Evolutionary conservation across 208 protist genomes (phyloP), one percentile per base, ranked within the genome.

Genomic region (Leishmania gerbilli): DNA sequence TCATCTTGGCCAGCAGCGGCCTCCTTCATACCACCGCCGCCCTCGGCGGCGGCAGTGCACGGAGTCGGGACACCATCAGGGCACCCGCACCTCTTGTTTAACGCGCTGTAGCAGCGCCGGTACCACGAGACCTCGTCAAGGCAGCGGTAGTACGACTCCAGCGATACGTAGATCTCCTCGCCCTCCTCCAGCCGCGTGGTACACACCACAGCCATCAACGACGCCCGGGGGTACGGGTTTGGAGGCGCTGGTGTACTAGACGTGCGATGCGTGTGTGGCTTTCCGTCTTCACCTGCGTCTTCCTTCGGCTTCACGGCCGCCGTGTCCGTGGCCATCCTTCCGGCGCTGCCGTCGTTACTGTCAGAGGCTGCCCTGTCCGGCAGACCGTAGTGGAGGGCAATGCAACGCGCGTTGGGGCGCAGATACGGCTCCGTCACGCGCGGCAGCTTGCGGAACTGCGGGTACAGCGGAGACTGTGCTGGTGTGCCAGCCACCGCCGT

Each of bases 91-190:
- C 71, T 62, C 8, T 31, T 65, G 77, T 83, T 79, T 2, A 81
- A 24, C 40, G 71, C 58, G 17, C 84, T 79, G 81, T 93, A 95
- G 56, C 84, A 83, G 34, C 84, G 83, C 37, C 88, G 78, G 72
- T 97, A 94, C 92, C 93, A 97, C 40, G 82, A 60, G 17, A 75
- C 84, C 80, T 97, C 93, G 71, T 97, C 92, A 2, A 97, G 83
- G 78, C 93, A 97, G 72, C 93, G 89, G 77, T 92, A 84, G 82
- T 97, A 97, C 11, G 93, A 97, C 74, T 89, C 91, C 27, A 97
- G 82, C 7, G 86, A 94, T 1, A 97, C 82, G 45, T 89, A 88
- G 8, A 97, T 85, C 27, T 89, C 80, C 31, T 79, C 87, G 31
- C 87, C 82, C 31, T 89, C 84, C 37, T 88, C 84, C 31, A 97